Evolutionary conservation across 2,329 filamentous ascomycete genomes (phyloP).

Genomic region (Botrytis hyacinthi): DNA sequence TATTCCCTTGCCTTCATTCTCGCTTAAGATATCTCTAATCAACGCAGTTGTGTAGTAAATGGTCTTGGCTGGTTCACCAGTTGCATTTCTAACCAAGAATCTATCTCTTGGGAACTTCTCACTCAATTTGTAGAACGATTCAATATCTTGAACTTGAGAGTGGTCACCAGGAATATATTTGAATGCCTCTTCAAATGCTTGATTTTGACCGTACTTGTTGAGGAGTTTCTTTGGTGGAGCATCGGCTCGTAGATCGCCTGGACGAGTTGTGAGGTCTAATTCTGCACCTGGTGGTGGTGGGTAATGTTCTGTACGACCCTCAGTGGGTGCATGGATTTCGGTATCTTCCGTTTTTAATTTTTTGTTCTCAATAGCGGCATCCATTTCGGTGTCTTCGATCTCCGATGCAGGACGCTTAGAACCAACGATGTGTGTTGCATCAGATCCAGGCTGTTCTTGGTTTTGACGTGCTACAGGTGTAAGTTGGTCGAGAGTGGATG

Average conservation of each 20-base stretch:
- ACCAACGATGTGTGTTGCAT: conserved; percentile 29
- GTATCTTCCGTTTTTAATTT: conserved; percentile 44
- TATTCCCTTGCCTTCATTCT: conserved; percentile 87
- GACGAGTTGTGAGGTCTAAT: conserved; percentile 33
- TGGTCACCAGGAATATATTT: conserved; percentile 80
- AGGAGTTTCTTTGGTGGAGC: conserved; percentile 21
- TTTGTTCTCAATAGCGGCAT: conserved; percentile 40
- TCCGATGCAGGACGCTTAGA: conserved; percentile 41
- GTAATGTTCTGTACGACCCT: conserved; percentile 39
- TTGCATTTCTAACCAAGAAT: conserved; percentile 93
- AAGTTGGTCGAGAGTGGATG: conserved; percentile 34
- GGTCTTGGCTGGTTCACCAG: conserved; percentile 83
- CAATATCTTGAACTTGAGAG: conserved; percentile 73
- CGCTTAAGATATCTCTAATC: conserved; percentile 77
- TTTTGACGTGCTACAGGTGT: conserved; percentile 38
- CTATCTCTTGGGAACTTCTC: conserved; percentile 82
- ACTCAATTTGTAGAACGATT: conserved; percentile 81
- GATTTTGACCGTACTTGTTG: conserved; percentile 37
- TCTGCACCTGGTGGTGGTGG: conserved; percentile 38
- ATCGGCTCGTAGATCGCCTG: conserved; percentile 30
- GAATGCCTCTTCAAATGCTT: conserved; percentile 81
- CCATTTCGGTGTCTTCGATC: conserved; percentile 35
- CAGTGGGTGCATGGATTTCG: conserved; percentile 26
- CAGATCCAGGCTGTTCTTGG: conserved; percentile 30
- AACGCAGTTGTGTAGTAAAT: conserved; percentile 94